Conservation (phyloP, 1,284 basidiomycete genomes). For the Mixia osmundae region DNA sequence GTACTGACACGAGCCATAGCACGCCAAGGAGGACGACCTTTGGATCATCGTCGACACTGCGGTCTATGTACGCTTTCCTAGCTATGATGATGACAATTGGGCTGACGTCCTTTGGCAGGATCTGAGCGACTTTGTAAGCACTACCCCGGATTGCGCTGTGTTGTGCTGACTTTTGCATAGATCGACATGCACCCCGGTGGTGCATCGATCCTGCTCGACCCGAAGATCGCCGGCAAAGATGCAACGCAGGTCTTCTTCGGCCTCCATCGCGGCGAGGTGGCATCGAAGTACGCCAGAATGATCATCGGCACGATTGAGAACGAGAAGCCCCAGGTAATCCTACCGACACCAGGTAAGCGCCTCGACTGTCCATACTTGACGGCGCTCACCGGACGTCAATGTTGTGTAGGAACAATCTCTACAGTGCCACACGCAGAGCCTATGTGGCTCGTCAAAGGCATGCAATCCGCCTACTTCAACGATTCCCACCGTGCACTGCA, state of each 20-base stretch:
- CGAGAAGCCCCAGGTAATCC: constrained; percentile 34
- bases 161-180: constrained; percentile 31
- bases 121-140: not conserved
- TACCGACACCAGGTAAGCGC: constrained; percentile 33
- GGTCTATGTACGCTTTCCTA: constrained; percentile 41
- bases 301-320: constrained; percentile 44
- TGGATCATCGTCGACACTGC: constrained; percentile 64
- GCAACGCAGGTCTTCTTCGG: constrained; percentile 66
- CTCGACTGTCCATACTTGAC: constrained; percentile 18
- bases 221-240: constrained; percentile 15
- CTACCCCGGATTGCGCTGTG: constrained; percentile 2
- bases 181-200: constrained; percentile 61
- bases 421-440: constrained; percentile 63
- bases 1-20: constrained; percentile 26
- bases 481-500: constrained; percentile 25
- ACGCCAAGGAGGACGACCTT: constrained; percentile 48
- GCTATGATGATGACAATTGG: no score
- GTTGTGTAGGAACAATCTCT: constrained; percentile 16
- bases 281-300: constrained; percentile 43
- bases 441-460: constrained; percentile 55
- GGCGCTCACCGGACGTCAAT: not conserved
- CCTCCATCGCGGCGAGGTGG: constrained; percentile 54
- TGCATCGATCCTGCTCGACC: constrained; percentile 32
- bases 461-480: constrained; percentile 61
- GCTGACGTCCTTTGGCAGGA: no score